Conservation (phyloP, 2,329 filamentous ascomycete species). For the Trichoderma brevicompactum region DNA sequence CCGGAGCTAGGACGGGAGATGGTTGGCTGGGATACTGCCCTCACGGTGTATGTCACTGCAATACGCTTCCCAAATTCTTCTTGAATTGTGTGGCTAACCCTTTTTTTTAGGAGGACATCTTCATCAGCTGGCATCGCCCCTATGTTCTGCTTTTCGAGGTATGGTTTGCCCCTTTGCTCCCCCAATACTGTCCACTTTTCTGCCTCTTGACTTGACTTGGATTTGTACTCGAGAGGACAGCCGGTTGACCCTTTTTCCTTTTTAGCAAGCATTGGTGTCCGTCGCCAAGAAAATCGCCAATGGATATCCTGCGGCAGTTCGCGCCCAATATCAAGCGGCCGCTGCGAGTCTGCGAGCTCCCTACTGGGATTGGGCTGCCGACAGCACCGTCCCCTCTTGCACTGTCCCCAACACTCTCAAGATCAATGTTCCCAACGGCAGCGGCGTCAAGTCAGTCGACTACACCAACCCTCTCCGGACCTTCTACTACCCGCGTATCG, state of each 20-base stretch:
- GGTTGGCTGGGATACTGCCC: slow-evolving; percentile 52
- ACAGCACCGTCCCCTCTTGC: slow-evolving; percentile 50
- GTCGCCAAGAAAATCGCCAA: slow-evolving; percentile 53
- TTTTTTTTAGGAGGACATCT: slow-evolving; percentile 50
- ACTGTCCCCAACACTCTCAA: slow-evolving; percentile 42
- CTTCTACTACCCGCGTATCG: slow-evolving; percentile 53
- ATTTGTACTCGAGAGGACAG: background rate
- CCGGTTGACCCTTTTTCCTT: slow-evolving; percentile 23
- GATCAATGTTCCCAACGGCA: slow-evolving; percentile 49
- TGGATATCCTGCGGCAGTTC: slow-evolving; percentile 46
- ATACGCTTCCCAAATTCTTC: too few relatives aligned
- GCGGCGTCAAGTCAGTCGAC: slow-evolving; percentile 37
- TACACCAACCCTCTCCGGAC: slow-evolving; percentile 58
- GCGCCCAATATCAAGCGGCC: slow-evolving; percentile 47
- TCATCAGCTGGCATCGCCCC: slow-evolving; percentile 60
- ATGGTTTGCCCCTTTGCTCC: slow-evolving; percentile 19
- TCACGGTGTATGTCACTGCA: slow-evolving; percentile 47
- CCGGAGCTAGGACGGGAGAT: slow-evolving; percentile 38
- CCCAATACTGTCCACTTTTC: background rate
- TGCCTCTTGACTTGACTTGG: background rate
- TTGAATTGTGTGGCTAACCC: background rate
- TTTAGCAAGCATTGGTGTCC: slow-evolving; percentile 56
- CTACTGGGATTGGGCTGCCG: slow-evolving; percentile 60
- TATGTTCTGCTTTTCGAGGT: slow-evolving; percentile 61
- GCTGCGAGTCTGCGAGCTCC: slow-evolving; percentile 54